A percentile compares a stretch with the other conserved stretches of the same genome.
Evolutionary conservation across 179 eudicot species (phyloP).

Genomic region (Spergularia azorica): DNA sequence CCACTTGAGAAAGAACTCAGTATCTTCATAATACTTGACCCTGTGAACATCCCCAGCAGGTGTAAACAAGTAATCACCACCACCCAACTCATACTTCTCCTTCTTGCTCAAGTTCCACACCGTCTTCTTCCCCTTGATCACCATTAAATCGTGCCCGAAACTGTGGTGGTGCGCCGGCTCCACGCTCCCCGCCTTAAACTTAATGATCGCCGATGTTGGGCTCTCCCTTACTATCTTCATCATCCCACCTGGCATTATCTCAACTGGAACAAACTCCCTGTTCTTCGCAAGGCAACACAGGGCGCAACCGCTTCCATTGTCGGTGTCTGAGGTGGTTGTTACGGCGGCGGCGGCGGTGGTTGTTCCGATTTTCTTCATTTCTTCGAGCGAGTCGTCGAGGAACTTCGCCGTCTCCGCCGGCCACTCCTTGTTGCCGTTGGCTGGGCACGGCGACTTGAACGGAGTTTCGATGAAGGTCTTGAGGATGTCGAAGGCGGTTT

Average conservation of each 20-base stretch:
- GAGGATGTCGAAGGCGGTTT: conserved; percentile 58
- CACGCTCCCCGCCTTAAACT: conserved; percentile 73
- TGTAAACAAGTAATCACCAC: conserved; percentile 79
- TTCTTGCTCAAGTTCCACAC: conserved; percentile 85
- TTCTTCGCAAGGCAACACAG: conserved; percentile 56
- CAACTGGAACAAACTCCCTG: conserved; percentile 61
- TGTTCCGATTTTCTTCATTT: conserved; percentile 65
- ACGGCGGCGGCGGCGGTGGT: background rate
- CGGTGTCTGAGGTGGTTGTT: background rate
- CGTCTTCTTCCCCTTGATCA: conserved; percentile 73
- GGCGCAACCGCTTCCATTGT: conserved; percentile 33
- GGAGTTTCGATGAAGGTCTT: conserved; percentile 61
- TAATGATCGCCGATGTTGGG: conserved; percentile 78
- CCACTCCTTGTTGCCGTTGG: conserved; percentile 65
- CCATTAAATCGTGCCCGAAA: conserved; percentile 83
- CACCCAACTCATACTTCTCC: conserved; percentile 51
- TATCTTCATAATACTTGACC: conserved; percentile 81
- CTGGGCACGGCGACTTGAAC: conserved; percentile 84
- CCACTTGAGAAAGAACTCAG: conserved; percentile 91
- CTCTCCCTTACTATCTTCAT: conserved; percentile 79
- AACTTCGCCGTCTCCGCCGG: conserved; percentile 52
- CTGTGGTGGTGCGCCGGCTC: conserved; percentile 94
- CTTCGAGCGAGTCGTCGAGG: conserved; percentile 49
- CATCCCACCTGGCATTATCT: conserved; percentile 73
- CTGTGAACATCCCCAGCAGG: conserved; percentile 88